A percentile compares a stretch with the other conserved stretches of the same genome.
phyloP scores from a whole-genome alignment of 2,329 filamentous ascomycete species.

The Ophiostoma sp. region DNA sequence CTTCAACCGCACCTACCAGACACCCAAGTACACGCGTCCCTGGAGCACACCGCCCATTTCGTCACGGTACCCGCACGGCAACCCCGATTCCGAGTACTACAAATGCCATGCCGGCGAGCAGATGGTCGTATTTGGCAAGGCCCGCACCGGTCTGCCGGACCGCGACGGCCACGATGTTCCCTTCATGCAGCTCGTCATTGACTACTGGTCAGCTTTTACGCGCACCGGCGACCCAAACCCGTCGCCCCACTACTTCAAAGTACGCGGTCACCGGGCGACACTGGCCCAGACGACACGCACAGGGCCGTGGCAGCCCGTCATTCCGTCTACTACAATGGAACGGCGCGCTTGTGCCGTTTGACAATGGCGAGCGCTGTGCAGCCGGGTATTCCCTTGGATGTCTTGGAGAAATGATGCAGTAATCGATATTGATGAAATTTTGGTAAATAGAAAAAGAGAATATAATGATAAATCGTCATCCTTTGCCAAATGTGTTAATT shows the following conservation, averaged over 20 bases:
- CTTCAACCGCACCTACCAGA: constrained; percentile 40
- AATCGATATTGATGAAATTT: no score
- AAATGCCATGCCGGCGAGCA: constrained; percentile 41
- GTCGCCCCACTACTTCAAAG: constrained; percentile 31
- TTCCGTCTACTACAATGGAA: not conserved
- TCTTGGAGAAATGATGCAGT: not conserved
- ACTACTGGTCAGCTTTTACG: constrained; percentile 36
- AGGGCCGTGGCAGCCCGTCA: constrained; percentile 29
- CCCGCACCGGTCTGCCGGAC: constrained; percentile 32
- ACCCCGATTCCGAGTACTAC: constrained; percentile 37
- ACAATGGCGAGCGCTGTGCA: not conserved
- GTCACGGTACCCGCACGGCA: constrained; percentile 31
- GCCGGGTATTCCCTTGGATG: not conserved
- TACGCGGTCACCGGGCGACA: constrained; percentile 32
- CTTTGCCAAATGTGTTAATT: no score
- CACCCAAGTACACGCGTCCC: constrained; percentile 30
- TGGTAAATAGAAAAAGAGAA: no score
- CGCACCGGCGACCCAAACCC: constrained; percentile 34
- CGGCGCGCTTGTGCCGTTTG: not conserved
- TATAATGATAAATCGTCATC: no score
- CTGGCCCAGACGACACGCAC: constrained; percentile 29
- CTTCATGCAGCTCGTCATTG: constrained; percentile 34
- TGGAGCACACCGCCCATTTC: constrained; percentile 33
- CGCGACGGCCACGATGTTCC: constrained; percentile 35
- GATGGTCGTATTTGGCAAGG: constrained; percentile 36